Evolutionary conservation across 192 early-diverging fungal genomes (phyloP).

Genomic region (Coemansia sp.): DNA sequence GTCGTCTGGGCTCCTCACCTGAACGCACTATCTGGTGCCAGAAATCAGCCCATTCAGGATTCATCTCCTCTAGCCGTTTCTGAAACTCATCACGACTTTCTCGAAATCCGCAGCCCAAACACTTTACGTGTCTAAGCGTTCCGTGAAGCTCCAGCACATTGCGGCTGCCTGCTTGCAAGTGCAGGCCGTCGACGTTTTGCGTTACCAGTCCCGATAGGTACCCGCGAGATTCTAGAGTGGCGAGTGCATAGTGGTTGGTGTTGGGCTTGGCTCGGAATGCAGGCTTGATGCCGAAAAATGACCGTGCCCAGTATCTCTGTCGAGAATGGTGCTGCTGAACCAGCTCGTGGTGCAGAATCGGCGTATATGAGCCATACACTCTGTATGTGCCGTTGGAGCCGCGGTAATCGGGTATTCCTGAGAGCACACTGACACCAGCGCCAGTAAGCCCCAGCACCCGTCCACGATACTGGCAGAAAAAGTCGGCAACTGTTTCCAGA

Average conservation of each 20-base stretch:
- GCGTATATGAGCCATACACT: slow-evolving; percentile 71
- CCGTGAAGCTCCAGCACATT: slow-evolving; percentile 85
- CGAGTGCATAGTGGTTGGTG: slow-evolving; percentile 62
- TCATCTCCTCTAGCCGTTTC: slow-evolving; percentile 58
- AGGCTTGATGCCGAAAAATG: slow-evolving; percentile 75
- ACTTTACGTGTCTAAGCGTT: slow-evolving; percentile 68
- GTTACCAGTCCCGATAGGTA: slow-evolving; percentile 68
- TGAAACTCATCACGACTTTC: slow-evolving; percentile 65
- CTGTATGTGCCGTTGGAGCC: slow-evolving; percentile 71
- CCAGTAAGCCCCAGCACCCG: slow-evolving; percentile 41
- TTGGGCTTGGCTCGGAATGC: slow-evolving; percentile 73
- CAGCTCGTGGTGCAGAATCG: slow-evolving; percentile 81
- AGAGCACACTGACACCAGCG: slow-evolving; percentile 62
- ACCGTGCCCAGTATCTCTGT: slow-evolving; percentile 90
- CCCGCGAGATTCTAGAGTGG: slow-evolving; percentile 50
- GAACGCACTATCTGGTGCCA: slow-evolving; percentile 36
- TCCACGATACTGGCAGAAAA: slow-evolving; percentile 32
- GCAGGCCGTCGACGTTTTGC: slow-evolving; percentile 91
- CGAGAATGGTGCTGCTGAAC: slow-evolving; percentile 57
- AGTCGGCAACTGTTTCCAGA: slow-evolving; percentile 16
- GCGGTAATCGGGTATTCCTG: slow-evolving; percentile 82
- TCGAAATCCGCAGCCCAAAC: slow-evolving; percentile 64
- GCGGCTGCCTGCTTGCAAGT: slow-evolving; percentile 59
- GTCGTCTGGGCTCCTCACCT: slow-evolving; percentile 55
- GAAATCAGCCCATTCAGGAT: slow-evolving; percentile 64